Base-by-base conservation (phyloP, 768 basidiomycete genomes). In the Naematelia aurantialba region DNA sequence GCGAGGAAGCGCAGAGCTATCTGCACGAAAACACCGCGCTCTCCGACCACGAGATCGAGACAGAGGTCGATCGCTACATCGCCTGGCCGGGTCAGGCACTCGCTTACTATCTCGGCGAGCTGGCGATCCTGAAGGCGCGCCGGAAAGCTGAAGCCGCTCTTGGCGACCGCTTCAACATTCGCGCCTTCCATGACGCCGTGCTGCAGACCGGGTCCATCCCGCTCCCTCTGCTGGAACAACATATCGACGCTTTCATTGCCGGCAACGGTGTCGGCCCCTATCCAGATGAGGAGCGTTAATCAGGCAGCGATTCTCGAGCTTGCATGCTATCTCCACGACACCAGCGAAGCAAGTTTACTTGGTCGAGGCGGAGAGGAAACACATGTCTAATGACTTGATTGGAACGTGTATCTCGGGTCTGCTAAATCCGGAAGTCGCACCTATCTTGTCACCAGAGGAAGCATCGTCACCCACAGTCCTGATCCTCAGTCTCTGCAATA, bases 61-160 rank as follows among this genome's bases (percentile, higher is more conserved):
- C 56, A 10, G 56, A 58, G 25, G 34, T 58, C 10, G 56, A 58
- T 26, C 47, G 56, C n/a, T 58, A 58, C 49, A 58, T 58, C 49
- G 47, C 56, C 49, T 58, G 56, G 56, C 56, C 56, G 5, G 56
- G 48, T 13, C 56, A 58, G 39, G 31, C 56, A 10, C 49, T 58
- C 25, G 12, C 56, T n/a, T 58, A 58, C 39, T 58, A 58, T 34
- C 47, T 58, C 13, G 56, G 56, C 13, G 22, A 50, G 31, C 34
- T 58, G 31, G 25, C 47, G 21, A 58, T 58, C 12, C 19, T 50
- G 24, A 50, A 58, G 47, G 22, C 30, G 26, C 26, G 56, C 19
- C 25, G 29, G 24, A 50, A 58, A 22, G 56, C 56, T 2, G 56
- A 58, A 34, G 48, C 44, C 12, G 49, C 47, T 2, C 30, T 58